A percentile compares a stretch with the other conserved stretches of the same genome.
Evolutionary conservation across 108 stramenopile species (phyloP).

Genomic region (Nannochloropsis gaditana): DNA sequence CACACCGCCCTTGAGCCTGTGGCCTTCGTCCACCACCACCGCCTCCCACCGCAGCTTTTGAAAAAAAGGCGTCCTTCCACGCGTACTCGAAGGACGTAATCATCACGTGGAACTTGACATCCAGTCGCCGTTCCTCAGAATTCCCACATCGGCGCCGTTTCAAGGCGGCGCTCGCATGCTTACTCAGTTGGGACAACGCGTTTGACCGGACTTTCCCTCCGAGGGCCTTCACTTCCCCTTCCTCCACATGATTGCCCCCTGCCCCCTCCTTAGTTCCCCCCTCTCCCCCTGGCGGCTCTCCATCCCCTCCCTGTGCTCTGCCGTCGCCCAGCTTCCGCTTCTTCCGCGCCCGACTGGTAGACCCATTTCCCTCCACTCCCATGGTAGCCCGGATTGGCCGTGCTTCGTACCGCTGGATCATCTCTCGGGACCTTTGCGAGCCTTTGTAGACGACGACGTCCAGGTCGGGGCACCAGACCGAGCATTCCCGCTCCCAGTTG

Average conservation of each 20-base stretch:
- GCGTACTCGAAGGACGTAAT: conserved; percentile 75
- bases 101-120: conserved; percentile 65
- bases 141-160: conserved; percentile 21
- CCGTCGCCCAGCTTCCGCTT: conserved; percentile 16
- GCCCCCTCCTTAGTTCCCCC: not conserved
- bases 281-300: conserved; percentile 6
- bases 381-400: not conserved
- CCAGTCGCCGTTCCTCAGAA: not conserved
- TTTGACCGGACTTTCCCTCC: too few species aligned
- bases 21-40: conserved; percentile 89
- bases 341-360: conserved; percentile 23
- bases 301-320: not conserved
- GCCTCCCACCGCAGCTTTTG: conserved; percentile 70
- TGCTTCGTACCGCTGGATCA: conserved; percentile 10
- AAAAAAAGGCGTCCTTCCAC: not conserved
- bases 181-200: not conserved
- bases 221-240: not conserved
- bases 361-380: conserved; percentile 57
- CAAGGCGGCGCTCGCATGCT: conserved; percentile 23
- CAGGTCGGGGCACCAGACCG: conserved; percentile 77
- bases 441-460: conserved; percentile 85
- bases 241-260: not conserved
- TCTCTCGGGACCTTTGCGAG: conserved; percentile 21
- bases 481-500: conserved; percentile 80
- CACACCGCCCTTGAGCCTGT: conserved; percentile 67